Evolutionary conservation across 1,139 yeast species (phyloP).

Genomic region (Geotrichum australiense): DNA sequence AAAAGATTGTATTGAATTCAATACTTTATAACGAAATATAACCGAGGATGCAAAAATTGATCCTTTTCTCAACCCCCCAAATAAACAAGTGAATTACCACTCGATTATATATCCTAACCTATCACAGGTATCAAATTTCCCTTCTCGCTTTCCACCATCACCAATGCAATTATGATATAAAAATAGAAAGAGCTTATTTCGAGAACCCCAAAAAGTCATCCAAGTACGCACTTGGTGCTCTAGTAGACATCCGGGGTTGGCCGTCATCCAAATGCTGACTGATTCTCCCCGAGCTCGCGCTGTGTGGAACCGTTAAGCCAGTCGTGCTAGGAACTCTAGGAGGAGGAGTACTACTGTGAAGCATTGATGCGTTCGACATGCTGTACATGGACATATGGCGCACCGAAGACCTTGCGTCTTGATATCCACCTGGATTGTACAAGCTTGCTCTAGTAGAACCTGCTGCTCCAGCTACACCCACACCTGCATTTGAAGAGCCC

Average conservation of each 20-base stretch:
- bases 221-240: conserved; percentile 37
- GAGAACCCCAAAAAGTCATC: conserved; percentile 33
- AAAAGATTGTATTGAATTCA: too few relatives aligned
- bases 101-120: too few relatives aligned
- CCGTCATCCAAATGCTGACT: conserved; percentile 6
- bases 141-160: too few relatives aligned
- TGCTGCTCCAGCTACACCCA: conserved; percentile 19
- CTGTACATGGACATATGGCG: conserved; percentile 20
- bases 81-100: too few relatives aligned
- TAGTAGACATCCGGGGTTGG: conserved; percentile 19
- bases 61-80: too few relatives aligned
- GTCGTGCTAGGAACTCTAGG: conserved; percentile 16
- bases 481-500: conserved; percentile 18
- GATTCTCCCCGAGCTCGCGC: conserved; percentile 11
- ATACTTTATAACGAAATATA: too few relatives aligned
- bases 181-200: too few relatives aligned
- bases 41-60: too few relatives aligned
- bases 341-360: conserved; percentile 13
- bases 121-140: too few relatives aligned
- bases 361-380: conserved; percentile 18
- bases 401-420: conserved; percentile 21
- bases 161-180: too few relatives aligned
- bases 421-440: conserved; percentile 37
- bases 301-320: conserved; percentile 15
- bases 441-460: conserved; percentile 26